phyloP scores from a whole-genome alignment of 768 basidiomycete genomes.

The Infundibulicybe gibba region DNA sequence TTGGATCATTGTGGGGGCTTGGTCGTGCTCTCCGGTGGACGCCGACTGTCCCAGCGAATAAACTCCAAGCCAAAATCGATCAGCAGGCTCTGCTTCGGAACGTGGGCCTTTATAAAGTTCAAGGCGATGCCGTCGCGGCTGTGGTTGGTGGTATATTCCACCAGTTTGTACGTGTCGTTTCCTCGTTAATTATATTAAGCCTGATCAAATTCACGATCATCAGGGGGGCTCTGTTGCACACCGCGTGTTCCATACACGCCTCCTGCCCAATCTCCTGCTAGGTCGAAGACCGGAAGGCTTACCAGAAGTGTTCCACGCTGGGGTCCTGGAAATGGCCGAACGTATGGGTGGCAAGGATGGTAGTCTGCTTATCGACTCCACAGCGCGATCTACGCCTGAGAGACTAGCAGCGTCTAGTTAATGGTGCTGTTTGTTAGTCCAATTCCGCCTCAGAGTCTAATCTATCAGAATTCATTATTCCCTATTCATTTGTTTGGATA shows the following conservation, averaged over 20 bases:
- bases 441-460: no score
- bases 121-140: slow-evolving; percentile 74
- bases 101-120: slow-evolving; percentile 73
- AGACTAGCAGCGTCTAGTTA: no score
- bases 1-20: slow-evolving; percentile 74
- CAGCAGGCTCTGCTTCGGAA: slow-evolving; percentile 37
- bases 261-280: slow-evolving; percentile 39
- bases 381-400: not conserved
- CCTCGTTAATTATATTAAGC: slow-evolving; percentile 1
- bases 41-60: slow-evolving; percentile 44
- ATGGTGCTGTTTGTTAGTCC: no score
- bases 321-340: slow-evolving; percentile 38
- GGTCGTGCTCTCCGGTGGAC: slow-evolving; percentile 75
- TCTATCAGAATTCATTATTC: no score
- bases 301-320: slow-evolving; percentile 43
- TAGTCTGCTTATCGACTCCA: slow-evolving; percentile 18
- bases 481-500: no score
- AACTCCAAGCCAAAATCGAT: slow-evolving; percentile 23
- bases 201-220: slow-evolving; percentile 1
- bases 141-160: slow-evolving; percentile 74
- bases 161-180: slow-evolving; percentile 59
- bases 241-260: slow-evolving; percentile 45
- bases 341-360: slow-evolving; percentile 49
- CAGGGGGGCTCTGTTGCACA: slow-evolving; percentile 48
- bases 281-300: slow-evolving; percentile 30